phyloP scores from a whole-genome alignment of 768 basidiomycete species.

The Postia placenta region DNA sequence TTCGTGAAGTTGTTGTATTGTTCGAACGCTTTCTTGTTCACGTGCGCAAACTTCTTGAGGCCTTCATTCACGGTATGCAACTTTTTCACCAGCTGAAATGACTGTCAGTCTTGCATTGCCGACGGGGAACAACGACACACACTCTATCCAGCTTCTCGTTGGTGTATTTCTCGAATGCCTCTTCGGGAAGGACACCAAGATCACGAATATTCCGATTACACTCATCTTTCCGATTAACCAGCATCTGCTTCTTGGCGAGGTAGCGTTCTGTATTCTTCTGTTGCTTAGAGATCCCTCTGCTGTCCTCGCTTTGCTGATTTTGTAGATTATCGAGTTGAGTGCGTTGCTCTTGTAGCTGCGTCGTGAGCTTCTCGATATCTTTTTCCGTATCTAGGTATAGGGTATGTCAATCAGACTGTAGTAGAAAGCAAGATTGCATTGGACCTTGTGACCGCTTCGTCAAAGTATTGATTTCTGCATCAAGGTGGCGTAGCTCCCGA shows the following conservation, averaged over 20 bases:
- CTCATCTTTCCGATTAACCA: slow-evolving; percentile 81
- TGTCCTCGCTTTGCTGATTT: slow-evolving; percentile 80
- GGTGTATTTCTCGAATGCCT: slow-evolving; percentile 94
- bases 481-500: slow-evolving; percentile 65
- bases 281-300: slow-evolving; percentile 78
- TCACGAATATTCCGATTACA: slow-evolving; percentile 95
- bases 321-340: slow-evolving; percentile 68
- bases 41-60: slow-evolving; percentile 94
- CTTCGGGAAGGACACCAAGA: slow-evolving; percentile 92
- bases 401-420: too few species aligned
- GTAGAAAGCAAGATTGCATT: too few species aligned
- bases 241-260: slow-evolving; percentile 85
- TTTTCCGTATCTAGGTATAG: slow-evolving; percentile 55
- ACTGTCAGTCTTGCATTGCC: not conserved
- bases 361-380: slow-evolving; percentile 55
- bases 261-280: slow-evolving; percentile 96
- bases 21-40: slow-evolving; percentile 99
- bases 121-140: slow-evolving; percentile 19
- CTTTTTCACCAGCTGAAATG: slow-evolving; percentile 76
- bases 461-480: slow-evolving; percentile 58
- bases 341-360: slow-evolving; percentile 62
- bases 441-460: slow-evolving; percentile 58
- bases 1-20: slow-evolving; percentile 98
- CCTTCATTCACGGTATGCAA: slow-evolving; percentile 90
- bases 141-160: slow-evolving; percentile 86